Evolutionary conservation across 2,329 filamentous ascomycete genomes (phyloP).

Genomic region (Pezicula neosporulosa): DNA sequence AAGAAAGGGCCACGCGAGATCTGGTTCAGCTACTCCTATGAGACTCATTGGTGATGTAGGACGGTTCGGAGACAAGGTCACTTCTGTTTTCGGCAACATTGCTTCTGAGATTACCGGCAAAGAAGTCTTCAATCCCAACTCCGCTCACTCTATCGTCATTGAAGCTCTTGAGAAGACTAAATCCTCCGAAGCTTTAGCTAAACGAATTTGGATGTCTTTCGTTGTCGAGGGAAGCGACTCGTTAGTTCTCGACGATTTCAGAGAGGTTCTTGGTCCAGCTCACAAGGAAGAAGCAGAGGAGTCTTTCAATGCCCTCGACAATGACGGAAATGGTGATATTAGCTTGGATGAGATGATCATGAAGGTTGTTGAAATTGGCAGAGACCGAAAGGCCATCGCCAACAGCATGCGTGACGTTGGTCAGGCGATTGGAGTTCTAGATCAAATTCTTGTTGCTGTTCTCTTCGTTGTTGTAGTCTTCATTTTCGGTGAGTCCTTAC

Average conservation of each 20-base stretch:
- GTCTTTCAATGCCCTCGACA: conserved; percentile 76
- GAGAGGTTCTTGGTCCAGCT: conserved; percentile 78
- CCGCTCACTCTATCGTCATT: conserved; percentile 84
- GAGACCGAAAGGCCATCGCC: conserved; percentile 82
- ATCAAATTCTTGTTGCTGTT: conserved; percentile 78
- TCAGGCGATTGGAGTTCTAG: conserved; percentile 87
- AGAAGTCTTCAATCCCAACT: conserved; percentile 89
- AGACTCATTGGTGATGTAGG: conserved; percentile 71
- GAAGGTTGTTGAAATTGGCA: conserved; percentile 78
- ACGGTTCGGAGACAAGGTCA: conserved; percentile 88
- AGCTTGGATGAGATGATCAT: conserved; percentile 90
- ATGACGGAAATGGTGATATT: conserved; percentile 89
- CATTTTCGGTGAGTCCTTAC: conserved; percentile 63
- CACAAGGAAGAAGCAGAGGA: conserved; percentile 79
- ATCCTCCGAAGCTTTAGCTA: conserved; percentile 88
- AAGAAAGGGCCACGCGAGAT: conserved; percentile 36
- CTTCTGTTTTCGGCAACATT: conserved; percentile 87
- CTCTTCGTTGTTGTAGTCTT: conserved; percentile 79
- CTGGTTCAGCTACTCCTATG: conserved; percentile 72
- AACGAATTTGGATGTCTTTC: conserved; percentile 96
- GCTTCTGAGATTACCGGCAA: conserved; percentile 95
- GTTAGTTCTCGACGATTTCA: conserved; percentile 75
- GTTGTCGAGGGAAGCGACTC: conserved; percentile 84
- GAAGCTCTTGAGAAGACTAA: conserved; percentile 82
- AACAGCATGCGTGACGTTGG: conserved; percentile 98